Evolutionary conservation across 768 basidiomycete genomes (phyloP), one percentile per base, ranked within the genome.

Genomic region (Mycena galopus): DNA sequence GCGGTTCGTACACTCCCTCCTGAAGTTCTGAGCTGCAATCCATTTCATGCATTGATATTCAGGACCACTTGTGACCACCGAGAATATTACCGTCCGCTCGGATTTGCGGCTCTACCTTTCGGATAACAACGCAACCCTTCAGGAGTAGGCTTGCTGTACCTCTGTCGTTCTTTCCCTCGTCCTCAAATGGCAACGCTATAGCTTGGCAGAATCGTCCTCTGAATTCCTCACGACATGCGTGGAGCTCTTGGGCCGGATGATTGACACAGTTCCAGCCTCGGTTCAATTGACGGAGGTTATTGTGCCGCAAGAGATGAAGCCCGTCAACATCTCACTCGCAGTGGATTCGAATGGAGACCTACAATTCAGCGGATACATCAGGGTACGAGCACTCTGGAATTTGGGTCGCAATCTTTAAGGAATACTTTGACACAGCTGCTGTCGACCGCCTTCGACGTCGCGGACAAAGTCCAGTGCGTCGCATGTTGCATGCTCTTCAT

Each of bases 71-170:
- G 77, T 79, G 23, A 75, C 75, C 25, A 71, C 62, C 27, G 64
- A 66, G n/a, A 79, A 78, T 44, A 69, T 73, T 16, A 78, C 77
- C 14, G 67, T 75, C 23, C 74, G 75, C n/a, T 79, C 78, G 19
- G 78, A 79, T 67, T 62, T 77, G 21, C 61, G 77, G n/a, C 58
- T 79, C 4, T 79, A 77, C 32, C 55, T 58, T 1, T 71, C 69
- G 4, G 78, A 79, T 59, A 74, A 71, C 23, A 79, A 78, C 30
- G 67, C 67, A 5, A 79, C 77, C 17, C 76, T 79, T 55, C 57
- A 57, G 50, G 61, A 55, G 78, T 79, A 53, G 16, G 55, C 62
- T 9, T 16, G 42, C 55, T 21, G 3, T 66, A 59, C 27, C 3
- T 10, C 67, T 47, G 1, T 14, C 61, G n/a, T 21, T 50, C 9